Evolutionary conservation across 1,284 basidiomycete species (phyloP).

Genomic region (Trametes versicolor): DNA sequence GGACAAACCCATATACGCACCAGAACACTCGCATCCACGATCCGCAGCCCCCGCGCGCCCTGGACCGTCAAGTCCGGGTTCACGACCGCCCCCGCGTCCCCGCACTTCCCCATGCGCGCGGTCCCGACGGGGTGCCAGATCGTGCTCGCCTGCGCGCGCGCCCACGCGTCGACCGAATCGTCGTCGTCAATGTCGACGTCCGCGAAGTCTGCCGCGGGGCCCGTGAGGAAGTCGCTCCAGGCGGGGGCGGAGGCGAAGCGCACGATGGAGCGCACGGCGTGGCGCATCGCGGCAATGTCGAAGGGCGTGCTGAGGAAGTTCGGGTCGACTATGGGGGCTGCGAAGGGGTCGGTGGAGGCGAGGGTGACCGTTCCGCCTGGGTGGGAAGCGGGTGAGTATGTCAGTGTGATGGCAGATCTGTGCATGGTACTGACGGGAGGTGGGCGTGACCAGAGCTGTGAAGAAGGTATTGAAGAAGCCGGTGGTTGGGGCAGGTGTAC

Average conservation of each 20-base stretch:
- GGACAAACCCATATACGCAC: conserved; percentile 28
- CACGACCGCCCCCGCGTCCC: conserved; percentile 34
- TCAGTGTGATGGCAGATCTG: not conserved
- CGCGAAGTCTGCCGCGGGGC: conserved; percentile 22
- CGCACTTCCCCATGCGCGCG: conserved; percentile 37
- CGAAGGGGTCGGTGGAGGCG: conserved; percentile 36
- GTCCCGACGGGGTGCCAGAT: conserved; percentile 40
- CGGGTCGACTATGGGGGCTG: conserved; percentile 37
- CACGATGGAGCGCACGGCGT: conserved; percentile 26
- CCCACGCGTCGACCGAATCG: conserved; percentile 30
- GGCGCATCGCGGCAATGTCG: conserved; percentile 30
- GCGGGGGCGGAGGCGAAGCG: conserved; percentile 31
- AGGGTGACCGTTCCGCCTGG: conserved; percentile 40
- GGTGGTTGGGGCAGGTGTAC: conserved; percentile 32
- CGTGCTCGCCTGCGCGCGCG: conserved; percentile 30
- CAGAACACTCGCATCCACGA: conserved; percentile 43
- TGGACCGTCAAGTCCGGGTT: conserved; percentile 41
- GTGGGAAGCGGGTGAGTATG: not conserved
- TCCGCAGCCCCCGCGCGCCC: conserved; percentile 36
- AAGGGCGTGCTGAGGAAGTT: conserved; percentile 31
- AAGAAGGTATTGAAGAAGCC: conserved; percentile 44
- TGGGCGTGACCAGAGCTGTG: conserved; percentile 44
- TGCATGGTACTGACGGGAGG: conserved; percentile 45
- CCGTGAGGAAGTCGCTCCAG: conserved; percentile 33
- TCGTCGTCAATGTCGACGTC: conserved; percentile 29